Percentiles rank a stretch among this genome's conserved stretches.
phyloP scores from a whole-genome alignment of 1,284 basidiomycete species.

The Heliocybe sulcata region DNA sequence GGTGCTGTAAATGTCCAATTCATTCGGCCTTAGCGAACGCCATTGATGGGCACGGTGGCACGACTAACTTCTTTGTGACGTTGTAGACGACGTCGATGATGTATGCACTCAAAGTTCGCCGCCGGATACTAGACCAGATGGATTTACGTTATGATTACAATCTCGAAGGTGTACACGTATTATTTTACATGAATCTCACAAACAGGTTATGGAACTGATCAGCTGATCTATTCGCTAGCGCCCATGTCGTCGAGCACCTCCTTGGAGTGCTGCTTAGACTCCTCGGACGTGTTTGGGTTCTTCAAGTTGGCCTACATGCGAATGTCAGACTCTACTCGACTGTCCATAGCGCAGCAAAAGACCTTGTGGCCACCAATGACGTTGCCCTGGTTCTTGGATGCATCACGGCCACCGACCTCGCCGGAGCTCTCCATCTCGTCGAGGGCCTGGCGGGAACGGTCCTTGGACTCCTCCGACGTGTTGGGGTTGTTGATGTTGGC shows the following conservation, averaged over 20 bases:
- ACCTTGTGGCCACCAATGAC: slow-evolving; percentile 5
- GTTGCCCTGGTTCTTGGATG: slow-evolving; percentile 4
- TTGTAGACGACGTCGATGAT: no score
- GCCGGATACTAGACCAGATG: no score
- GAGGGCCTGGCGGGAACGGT: slow-evolving; percentile 10
- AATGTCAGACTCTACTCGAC: not conserved
- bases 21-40: no score
- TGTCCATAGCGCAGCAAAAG: not conserved
- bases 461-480: slow-evolving; percentile 12
- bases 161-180: no score
- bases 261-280: slow-evolving; percentile 33
- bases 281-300: slow-evolving; percentile 33
- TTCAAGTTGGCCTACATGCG: slow-evolving; percentile 19
- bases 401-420: not conserved
- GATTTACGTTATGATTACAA: no score
- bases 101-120: no score
- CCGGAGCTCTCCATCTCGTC: slow-evolving; percentile 4
- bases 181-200: no score
- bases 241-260: slow-evolving; percentile 26
- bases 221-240: not conserved
- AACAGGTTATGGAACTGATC: not conserved
- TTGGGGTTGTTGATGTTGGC: slow-evolving; percentile 9
- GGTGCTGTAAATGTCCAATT: not conserved
- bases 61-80: no score
- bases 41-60: no score